These are phyloP conservation scores for Cercospora janseana DNA, from an alignment of 2,329 filamentous ascomycete genomes.

Conservation along the genomic window DNA sequence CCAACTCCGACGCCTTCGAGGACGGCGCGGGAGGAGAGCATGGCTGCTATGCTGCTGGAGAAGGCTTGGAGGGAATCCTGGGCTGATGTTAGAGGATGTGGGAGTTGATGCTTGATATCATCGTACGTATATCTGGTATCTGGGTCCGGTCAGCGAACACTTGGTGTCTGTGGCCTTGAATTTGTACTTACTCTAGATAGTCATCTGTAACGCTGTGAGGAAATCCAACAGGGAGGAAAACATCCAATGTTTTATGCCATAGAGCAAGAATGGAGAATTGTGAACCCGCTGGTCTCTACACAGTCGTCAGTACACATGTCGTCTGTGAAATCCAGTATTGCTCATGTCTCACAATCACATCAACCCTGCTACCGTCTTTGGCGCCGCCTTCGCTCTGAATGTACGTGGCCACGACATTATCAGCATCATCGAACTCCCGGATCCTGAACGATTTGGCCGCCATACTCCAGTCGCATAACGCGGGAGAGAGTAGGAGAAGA, in stretches of 20 bases:
- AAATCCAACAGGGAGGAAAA: conserved; percentile 85
- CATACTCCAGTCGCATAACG: conserved; percentile 15
- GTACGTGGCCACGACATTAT: conserved; percentile 51
- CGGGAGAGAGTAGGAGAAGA: neutral
- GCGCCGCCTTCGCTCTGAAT: conserved; percentile 41
- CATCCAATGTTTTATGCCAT: conserved; percentile 55
- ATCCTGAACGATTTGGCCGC: conserved; percentile 25
- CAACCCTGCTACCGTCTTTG: conserved; percentile 41
- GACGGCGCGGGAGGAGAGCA: conserved; percentile 79
- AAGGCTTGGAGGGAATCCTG: conserved; percentile 80
- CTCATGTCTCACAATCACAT: conserved; percentile 48
- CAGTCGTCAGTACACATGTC: conserved; percentile 2
- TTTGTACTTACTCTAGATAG: conserved; percentile 67
- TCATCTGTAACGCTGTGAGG: conserved; percentile 82
- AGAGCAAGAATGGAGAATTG: conserved; percentile 25
- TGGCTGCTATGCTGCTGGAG: conserved; percentile 73
- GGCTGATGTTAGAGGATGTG: conserved; percentile 15
- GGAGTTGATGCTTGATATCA: neutral
- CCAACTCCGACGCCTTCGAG: conserved; percentile 78
- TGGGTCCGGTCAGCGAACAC: conserved; percentile 35
- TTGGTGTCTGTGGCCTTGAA: neutral
- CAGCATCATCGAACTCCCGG: conserved; percentile 51
- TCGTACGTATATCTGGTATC: conserved; percentile 67
- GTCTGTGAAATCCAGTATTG: neutral
- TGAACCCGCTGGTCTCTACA: conserved; percentile 19